phyloP scores from a whole-genome alignment of 768 basidiomycete species.

The Tephrocybe rancida region DNA sequence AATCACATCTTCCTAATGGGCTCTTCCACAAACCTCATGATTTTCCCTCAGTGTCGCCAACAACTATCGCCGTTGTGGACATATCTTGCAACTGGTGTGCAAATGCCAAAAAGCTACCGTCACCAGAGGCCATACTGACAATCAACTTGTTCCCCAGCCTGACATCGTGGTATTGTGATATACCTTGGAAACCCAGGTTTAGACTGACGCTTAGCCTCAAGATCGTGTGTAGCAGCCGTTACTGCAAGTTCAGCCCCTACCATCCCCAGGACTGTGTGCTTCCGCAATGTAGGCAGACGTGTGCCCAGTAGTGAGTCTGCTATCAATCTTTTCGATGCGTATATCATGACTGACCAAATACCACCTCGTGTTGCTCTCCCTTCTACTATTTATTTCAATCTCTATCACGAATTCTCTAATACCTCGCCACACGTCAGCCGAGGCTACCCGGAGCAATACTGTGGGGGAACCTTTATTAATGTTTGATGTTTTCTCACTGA shows the following conservation, averaged over 20 bases:
- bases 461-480: constrained; percentile 22
- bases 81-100: constrained; percentile 12
- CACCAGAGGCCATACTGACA: neutral
- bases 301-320: constrained; percentile 45
- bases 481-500: too few relatives aligned
- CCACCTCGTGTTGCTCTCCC: too few relatives aligned
- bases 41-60: constrained; percentile 16
- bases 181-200: neutral
- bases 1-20: neutral
- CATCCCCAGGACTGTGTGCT: constrained; percentile 47
- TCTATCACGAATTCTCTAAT: too few relatives aligned
- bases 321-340: neutral
- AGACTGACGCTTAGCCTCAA: neutral
- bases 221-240: constrained; percentile 21
- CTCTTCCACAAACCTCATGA: too few relatives aligned
- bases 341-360: neutral
- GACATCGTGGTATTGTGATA: neutral
- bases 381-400: too few relatives aligned
- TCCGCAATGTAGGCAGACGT: constrained; percentile 43
- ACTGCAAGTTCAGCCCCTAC: constrained; percentile 54
- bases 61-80: constrained; percentile 13
- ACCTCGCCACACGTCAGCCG: constrained; percentile 36
- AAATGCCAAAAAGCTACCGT: neutral
- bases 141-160: neutral
- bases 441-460: constrained; percentile 49